phyloP scores from a whole-genome alignment of 2,329 filamentous ascomycete species.

The Penicillium vulpinum region DNA sequence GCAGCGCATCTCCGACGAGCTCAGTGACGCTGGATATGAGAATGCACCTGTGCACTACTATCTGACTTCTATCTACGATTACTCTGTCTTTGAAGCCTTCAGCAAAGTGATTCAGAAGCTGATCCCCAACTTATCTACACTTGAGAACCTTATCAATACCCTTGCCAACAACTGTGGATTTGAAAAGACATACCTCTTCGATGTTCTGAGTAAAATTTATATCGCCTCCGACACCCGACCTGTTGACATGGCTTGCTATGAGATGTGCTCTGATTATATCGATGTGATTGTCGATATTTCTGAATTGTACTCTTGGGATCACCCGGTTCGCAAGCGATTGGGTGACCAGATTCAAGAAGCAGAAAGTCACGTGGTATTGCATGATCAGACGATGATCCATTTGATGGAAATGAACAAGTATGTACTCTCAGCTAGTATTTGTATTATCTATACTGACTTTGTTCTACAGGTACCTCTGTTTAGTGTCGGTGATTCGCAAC shows the following conservation, averaged over 20 bases:
- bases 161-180: conserved; percentile 91
- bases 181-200: conserved; percentile 97
- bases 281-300: conserved; percentile 97
- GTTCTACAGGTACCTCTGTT: conserved; percentile 57
- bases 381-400: conserved; percentile 64
- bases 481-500: conserved; percentile 66
- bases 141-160: conserved; percentile 92
- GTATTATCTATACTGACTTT: conserved; percentile 16
- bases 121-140: conserved; percentile 85
- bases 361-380: conserved; percentile 63
- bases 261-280: conserved; percentile 98
- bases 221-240: conserved; percentile 93
- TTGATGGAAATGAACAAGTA: conserved; percentile 67
- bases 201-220: conserved; percentile 97
- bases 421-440: conserved; percentile 22
- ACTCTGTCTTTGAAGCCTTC: conserved; percentile 97
- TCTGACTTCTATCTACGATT: conserved; percentile 96
- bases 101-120: conserved; percentile 98
- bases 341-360: conserved; percentile 54
- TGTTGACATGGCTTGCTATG: conserved; percentile 92
- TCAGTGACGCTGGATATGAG: conserved; percentile 89
- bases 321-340: conserved; percentile 43
- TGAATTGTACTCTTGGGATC: conserved; percentile 83
- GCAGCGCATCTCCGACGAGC: conserved; percentile 92
- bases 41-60: conserved; percentile 94